Base-by-base conservation (phyloP, 164 flowering plant species). In the Buxus sempervirens region DNA sequence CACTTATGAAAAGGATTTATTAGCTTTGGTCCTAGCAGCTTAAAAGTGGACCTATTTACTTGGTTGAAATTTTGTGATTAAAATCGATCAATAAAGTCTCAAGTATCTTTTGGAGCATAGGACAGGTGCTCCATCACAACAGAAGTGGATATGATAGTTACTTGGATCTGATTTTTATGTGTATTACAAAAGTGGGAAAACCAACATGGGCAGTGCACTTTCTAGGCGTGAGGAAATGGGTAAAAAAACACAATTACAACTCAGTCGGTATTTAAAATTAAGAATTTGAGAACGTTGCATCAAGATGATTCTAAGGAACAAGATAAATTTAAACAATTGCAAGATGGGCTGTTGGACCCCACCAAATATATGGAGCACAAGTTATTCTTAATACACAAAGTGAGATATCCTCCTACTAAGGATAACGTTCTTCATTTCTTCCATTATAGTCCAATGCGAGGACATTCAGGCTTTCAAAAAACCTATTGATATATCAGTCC, bases 1-100 rank as follows among this genome's bases (percentile, higher is more conserved):
- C 15, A 58, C 59, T 23, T 70, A 70, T 63, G 67, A 70, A 25
- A 62, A 56, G 10, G 73, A 63, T 14, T 20, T 70, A 25, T 9
- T 70, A 36, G 54, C 67, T 5, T 55, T 0, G 58, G n/a, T 55
- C 13, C 9, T 55, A 12, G 68, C 56, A 15, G 58, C 58, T 1
- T 1, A 0, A 0, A 63, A 63, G 5, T 70, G 64, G 57, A 19
- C 16, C 0, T 70, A 70, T 8, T 9, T 64, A 0, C 0, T 9
- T 0, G 24, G 24, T 0, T 16, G 36, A 0, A 36, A 19, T 0
- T 62, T 70, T 18, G 63, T 23, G 22, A 57, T 70, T 0, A 41
- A 21, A 14, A 70, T 38, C 24, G 73, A 64, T 23, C 62, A 70
- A 16, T 25, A 55, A 55, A 54, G 61, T 20, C n/a, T 70, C 0